Evolutionary conservation across 306 rosid species (phyloP).

Genomic region (Lablab purpureus): DNA sequence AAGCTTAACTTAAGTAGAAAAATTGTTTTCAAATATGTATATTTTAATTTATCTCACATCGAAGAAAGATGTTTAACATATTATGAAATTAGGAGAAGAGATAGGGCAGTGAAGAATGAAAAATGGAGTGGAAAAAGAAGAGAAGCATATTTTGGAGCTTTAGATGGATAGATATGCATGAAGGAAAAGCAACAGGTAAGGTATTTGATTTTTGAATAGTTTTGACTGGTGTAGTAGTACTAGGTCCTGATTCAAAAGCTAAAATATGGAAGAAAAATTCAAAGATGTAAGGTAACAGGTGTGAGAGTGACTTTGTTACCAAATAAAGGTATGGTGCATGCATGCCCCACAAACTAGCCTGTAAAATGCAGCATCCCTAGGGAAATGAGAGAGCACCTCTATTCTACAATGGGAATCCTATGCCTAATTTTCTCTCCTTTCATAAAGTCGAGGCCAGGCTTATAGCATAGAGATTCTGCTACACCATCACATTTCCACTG

Average conservation of each 20-base stretch:
- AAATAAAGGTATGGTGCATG: slow-evolving; percentile 18
- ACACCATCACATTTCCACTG: slow-evolving; percentile 22
- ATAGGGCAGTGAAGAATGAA: background rate
- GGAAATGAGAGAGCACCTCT: background rate
- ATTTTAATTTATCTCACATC: too few relatives aligned
- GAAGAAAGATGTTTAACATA: too few relatives aligned
- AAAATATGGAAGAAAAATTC: background rate
- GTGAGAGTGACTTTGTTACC: background rate
- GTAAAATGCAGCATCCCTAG: slow-evolving; percentile 34
- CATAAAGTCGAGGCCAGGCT: background rate
- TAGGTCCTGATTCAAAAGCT: background rate
- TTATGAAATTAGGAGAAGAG: background rate
- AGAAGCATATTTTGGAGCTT: background rate
- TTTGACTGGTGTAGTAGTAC: background rate
- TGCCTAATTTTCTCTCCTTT: slow-evolving; percentile 16
- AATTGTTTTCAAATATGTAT: too few relatives aligned
- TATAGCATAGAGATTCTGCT: slow-evolving; percentile 11
- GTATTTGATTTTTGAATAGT: background rate
- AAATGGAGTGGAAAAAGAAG: background rate
- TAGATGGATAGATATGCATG: background rate
- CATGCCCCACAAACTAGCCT: slow-evolving; percentile 31
- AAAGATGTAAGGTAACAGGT: background rate
- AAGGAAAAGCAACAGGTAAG: too few relatives aligned
- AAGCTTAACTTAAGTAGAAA: too few relatives aligned
- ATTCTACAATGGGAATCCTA: slow-evolving; percentile 39